Base-by-base conservation (phyloP, 2,329 filamentous ascomycete species). In the Ilyonectria destructans region DNA sequence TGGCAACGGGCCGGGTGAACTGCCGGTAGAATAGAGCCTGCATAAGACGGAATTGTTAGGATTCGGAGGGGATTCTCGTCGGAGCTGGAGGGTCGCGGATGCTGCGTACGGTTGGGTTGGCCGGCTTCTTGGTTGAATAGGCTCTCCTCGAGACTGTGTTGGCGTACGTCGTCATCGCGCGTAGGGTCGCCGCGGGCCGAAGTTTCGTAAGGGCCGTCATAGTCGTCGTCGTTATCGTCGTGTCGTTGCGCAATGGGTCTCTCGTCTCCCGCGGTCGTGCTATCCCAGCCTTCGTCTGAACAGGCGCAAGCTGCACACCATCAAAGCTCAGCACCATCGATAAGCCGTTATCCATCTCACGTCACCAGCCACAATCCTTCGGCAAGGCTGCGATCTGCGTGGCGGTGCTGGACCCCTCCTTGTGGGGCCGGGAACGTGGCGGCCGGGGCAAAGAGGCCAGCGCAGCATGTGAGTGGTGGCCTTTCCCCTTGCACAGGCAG, bases 11-110 rank as follows among this genome's bases (percentile, higher is more conserved):
- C 2, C 92, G 87, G 45, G 90, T 89, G 77, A 94, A 95, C 15
- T 89, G 90, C 77, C 89, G 91, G 85, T 94, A 96, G 82, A 95
- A 95, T 54, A 86, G 84, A 57, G 88, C 82, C 88, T 92, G 73
- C 40, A 15, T 10, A 52, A 10, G 4, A 15, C 8, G 29, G 21
- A n/a, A 35, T 46, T 15, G 60, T 63, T 54, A 65, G 57, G 9
- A 45, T 35, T 35, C n/a, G 51, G n/a, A 54, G 15, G n/a, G 31
- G 31, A n/a, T n/a, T 29, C 12, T 51, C 26, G 48, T 33, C 23
- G 40, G 29, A 49, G 57, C 29, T 51, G 15, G 6, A 3, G 6
- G 40, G 52, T 33, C n/a, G 23, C 7, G 26, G 56, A 21, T 15
- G 21, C 4, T 19, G 49, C 63, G 26, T 70, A 80, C 78, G 33